Conservation (phyloP, 352 stramenopile species). For the Pythium phragmiticola region DNA sequence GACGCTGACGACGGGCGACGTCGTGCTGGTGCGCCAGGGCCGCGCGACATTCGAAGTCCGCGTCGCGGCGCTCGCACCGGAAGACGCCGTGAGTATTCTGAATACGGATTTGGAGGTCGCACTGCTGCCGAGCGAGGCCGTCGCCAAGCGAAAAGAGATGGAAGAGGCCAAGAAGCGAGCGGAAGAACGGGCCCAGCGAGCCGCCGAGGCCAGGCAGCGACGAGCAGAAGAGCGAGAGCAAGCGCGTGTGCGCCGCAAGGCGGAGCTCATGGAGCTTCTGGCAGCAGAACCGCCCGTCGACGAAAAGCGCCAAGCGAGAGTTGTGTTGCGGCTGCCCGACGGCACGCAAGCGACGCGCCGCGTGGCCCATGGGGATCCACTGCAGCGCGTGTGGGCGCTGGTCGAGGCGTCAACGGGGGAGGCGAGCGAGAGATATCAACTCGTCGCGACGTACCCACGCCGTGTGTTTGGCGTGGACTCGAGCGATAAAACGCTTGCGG, state of each 20-base stretch:
- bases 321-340: slow-evolving; percentile 48
- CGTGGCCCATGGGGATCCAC: slow-evolving; percentile 34
- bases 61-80: slow-evolving; percentile 57
- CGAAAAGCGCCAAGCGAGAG: slow-evolving; percentile 44
- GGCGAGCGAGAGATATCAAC: slow-evolving; percentile 33
- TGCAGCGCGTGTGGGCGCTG: slow-evolving; percentile 49
- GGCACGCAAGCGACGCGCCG: slow-evolving; percentile 47
- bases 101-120: slow-evolving; percentile 85
- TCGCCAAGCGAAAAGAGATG: slow-evolving; percentile 37
- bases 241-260: background rate
- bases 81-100: slow-evolving; percentile 62
- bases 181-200: slow-evolving; percentile 20
- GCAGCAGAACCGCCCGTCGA: slow-evolving; percentile 38
- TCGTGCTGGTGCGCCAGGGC: slow-evolving; percentile 75
- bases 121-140: slow-evolving; percentile 64
- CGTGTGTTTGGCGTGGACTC: slow-evolving; percentile 48
- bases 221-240: slow-evolving; percentile 45
- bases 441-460: slow-evolving; percentile 63
- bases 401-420: slow-evolving; percentile 58
- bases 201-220: background rate
- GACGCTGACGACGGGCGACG: slow-evolving; percentile 72
- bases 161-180: slow-evolving; percentile 36
- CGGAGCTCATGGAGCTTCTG: background rate
- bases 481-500: slow-evolving; percentile 42
- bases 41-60: slow-evolving; percentile 73